These are phyloP conservation scores for Gonium pectorale DNA, from an alignment of 139 green algal species.

Conservation along the genomic window DNA sequence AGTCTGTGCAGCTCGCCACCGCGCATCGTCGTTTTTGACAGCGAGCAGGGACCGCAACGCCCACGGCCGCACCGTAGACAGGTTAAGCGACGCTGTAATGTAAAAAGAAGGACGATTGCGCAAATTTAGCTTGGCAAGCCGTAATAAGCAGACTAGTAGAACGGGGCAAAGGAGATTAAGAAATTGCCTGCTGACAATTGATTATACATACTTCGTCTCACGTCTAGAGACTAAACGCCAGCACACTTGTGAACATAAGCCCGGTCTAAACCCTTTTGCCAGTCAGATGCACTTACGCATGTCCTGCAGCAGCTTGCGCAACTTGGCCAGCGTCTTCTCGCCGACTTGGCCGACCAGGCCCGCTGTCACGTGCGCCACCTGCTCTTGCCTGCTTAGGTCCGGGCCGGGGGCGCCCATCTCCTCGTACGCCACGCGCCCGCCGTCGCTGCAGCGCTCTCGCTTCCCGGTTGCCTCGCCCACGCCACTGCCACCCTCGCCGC, in stretches of 20 bases:
- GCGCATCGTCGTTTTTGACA: constrained; percentile 7
- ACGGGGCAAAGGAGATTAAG: no score
- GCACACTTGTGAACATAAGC: no score
- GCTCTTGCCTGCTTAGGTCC: background rate
- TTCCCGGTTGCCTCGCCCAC: background rate
- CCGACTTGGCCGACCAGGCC: constrained; percentile 11
- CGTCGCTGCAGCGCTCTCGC: background rate
- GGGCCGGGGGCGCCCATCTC: constrained; percentile 9
- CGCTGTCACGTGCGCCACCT: constrained; percentile 36
- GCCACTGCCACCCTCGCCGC: background rate
- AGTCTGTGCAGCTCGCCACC: constrained; percentile 15
- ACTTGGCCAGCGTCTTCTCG: background rate
- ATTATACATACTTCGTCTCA: no score
- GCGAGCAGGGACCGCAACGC: constrained; percentile 29
- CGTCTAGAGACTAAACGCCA: no score
- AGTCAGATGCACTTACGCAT: constrained; percentile 37
- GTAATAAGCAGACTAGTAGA: no score
- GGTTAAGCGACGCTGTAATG: constrained; percentile 16
- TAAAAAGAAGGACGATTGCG: no score
- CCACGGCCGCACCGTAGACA: constrained; percentile 29
- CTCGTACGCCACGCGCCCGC: constrained; percentile 9
- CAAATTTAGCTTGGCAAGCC: no score
- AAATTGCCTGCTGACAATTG: no score
- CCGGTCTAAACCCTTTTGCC: no score
- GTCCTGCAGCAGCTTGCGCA: constrained; percentile 39